Conservation (phyloP, 768 basidiomycete genomes). For the Austroboletus festivus region DNA sequence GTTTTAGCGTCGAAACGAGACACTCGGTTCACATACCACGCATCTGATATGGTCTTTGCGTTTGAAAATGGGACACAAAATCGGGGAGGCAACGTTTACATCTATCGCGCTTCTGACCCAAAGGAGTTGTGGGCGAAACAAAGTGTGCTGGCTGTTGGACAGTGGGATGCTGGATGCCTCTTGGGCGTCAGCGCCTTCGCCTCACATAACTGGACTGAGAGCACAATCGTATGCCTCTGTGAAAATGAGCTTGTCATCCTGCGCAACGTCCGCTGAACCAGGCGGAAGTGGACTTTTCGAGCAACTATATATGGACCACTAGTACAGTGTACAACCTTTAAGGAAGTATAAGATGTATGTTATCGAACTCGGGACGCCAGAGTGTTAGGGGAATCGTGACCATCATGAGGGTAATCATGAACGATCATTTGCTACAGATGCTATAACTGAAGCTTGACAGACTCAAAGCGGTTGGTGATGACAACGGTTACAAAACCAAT, state of each 20-base stretch:
- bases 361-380: constrained; percentile 27
- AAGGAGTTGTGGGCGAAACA: constrained; percentile 72
- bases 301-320: constrained; percentile 22
- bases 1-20: constrained; percentile 93
- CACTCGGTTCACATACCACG: constrained; percentile 81
- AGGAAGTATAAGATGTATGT: constrained; percentile 37
- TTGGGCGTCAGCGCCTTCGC: constrained; percentile 66
- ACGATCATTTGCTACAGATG: constrained; percentile 33
- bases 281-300: constrained; percentile 12
- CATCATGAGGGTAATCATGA: constrained; percentile 35
- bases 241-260: constrained; percentile 73
- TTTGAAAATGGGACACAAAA: constrained; percentile 75
- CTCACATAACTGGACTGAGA: constrained; percentile 25
- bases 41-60: constrained; percentile 58
- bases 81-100: constrained; percentile 79
- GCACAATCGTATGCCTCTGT: constrained; percentile 65
- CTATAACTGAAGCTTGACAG: constrained; percentile 27
- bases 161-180: constrained; percentile 67
- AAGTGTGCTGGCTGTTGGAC: constrained; percentile 72
- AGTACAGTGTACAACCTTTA: constrained; percentile 35
- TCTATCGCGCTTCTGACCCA: constrained; percentile 61
- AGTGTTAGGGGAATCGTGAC: constrained; percentile 30
- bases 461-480: constrained; percentile 24
- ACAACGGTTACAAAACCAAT: constrained; percentile 30
- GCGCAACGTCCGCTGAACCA: constrained; percentile 32